Conservation (phyloP, 1,139 yeast genomes). For the Taphrina communis region DNA sequence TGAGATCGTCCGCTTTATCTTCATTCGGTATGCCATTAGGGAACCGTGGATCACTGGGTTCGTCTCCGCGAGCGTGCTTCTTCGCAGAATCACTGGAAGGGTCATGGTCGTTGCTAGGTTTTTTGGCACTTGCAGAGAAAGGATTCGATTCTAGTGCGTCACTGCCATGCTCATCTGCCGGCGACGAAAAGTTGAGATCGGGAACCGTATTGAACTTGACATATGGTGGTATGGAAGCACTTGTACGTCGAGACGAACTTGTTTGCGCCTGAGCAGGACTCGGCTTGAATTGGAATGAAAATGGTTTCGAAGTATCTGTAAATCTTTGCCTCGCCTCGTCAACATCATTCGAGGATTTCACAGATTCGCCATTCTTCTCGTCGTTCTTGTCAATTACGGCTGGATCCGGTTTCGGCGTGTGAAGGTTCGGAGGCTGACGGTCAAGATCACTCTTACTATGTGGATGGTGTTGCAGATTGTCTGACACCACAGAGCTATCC, state of each 20-base stretch:
- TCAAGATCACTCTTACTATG: neutral
- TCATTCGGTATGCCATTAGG: neutral
- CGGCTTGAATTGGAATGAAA: constrained; percentile 6
- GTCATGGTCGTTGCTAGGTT: neutral
- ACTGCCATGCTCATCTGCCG: neutral
- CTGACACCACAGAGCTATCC: neutral
- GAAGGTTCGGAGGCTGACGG: neutral
- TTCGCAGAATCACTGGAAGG: neutral
- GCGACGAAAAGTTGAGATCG: constrained; percentile 25
- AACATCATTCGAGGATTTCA: neutral
- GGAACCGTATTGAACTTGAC: constrained; percentile 21
- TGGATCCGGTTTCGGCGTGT: neutral
- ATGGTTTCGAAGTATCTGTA: neutral
- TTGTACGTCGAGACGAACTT: neutral
- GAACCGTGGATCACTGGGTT: constrained; percentile 1
- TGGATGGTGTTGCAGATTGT: neutral
- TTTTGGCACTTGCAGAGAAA: neutral
- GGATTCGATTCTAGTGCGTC: neutral
- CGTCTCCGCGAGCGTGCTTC: constrained; percentile 11
- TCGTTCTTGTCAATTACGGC: neutral
- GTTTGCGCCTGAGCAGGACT: neutral
- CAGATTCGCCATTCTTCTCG: neutral
- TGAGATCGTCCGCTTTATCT: neutral
- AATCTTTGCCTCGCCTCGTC: no score
- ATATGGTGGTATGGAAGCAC: constrained; percentile 13